phyloP scores from a whole-genome alignment of 192 early-diverging fungal species.

The Cetraspora pellucida region DNA sequence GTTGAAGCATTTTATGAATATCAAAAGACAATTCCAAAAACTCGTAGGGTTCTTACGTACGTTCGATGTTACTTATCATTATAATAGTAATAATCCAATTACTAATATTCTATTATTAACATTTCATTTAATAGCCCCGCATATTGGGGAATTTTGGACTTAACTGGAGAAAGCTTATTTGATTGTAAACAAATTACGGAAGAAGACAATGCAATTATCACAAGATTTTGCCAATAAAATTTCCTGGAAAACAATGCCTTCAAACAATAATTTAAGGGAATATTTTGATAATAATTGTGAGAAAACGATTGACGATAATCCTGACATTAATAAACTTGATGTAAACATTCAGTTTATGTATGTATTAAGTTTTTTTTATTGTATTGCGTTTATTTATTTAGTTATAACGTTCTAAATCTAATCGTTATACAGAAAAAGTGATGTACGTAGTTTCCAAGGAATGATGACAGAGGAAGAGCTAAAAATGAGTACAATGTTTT shows the following conservation, averaged over 20 bases:
- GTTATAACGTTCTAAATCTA: slow-evolving; percentile 9
- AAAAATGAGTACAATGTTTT: slow-evolving; percentile 8
- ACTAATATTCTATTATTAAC: slow-evolving; percentile 13
- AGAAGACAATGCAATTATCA: slow-evolving; percentile 10
- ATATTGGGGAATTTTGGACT: slow-evolving; percentile 24
- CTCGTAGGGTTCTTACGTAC: slow-evolving; percentile 19
- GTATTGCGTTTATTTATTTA: neutral
- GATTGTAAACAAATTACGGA: slow-evolving; percentile 16
- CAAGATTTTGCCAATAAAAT: slow-evolving; percentile 27
- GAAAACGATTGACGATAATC: neutral
- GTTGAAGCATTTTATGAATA: slow-evolving; percentile 18
- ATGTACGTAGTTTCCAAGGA: neutral
- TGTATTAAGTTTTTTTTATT: slow-evolving; percentile 19
- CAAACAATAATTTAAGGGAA: slow-evolving; percentile 13
- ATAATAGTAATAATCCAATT: slow-evolving; percentile 7
- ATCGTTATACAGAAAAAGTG: slow-evolving; percentile 15
- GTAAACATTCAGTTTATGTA: slow-evolving; percentile 26
- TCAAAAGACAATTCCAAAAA: slow-evolving; percentile 25
- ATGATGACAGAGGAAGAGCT: slow-evolving; percentile 22
- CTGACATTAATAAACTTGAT: slow-evolving; percentile 18
- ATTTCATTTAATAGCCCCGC: slow-evolving; percentile 14
- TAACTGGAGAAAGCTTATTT: slow-evolving; percentile 27
- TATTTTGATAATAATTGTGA: slow-evolving; percentile 16
- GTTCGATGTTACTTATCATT: slow-evolving; percentile 13
- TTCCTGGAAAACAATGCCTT: slow-evolving; percentile 18